These are phyloP conservation scores for Zygosaccharomyces kombuchaensis DNA, from an alignment of 805 yeast genomes.

Conservation along the genomic window DNA sequence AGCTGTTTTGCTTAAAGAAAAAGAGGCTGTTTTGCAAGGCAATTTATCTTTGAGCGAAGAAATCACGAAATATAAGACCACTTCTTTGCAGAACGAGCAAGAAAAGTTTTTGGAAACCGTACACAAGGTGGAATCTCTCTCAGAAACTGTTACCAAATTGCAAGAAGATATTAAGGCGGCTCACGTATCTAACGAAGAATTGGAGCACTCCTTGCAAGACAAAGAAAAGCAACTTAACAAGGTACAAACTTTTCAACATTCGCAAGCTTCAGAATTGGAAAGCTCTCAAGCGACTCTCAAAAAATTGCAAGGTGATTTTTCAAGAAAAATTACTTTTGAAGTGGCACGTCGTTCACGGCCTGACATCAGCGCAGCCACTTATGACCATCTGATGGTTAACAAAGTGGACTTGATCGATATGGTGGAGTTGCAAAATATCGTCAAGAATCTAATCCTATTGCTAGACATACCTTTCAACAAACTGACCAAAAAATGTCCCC, in stretches of 20 bases:
- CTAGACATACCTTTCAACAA: slow-evolving; percentile 34
- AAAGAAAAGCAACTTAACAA: slow-evolving; percentile 3
- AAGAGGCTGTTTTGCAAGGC: slow-evolving; percentile 5
- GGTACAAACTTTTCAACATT: neutral
- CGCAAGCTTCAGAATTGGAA: slow-evolving; percentile 5
- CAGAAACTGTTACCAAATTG: neutral
- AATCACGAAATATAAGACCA: slow-evolving; percentile 6
- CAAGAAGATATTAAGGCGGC: slow-evolving; percentile 7
- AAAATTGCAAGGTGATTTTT: slow-evolving; percentile 23
- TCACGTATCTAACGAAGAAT: slow-evolving; percentile 1
- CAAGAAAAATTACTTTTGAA: slow-evolving; percentile 23
- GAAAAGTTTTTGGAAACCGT: slow-evolving; percentile 8
- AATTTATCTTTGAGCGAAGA: slow-evolving; percentile 9
- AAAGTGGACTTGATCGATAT: slow-evolving; percentile 30
- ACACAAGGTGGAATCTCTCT: slow-evolving; percentile 5
- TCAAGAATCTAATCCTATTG: slow-evolving; percentile 34
- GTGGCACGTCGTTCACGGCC: slow-evolving; percentile 24
- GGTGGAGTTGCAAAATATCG: slow-evolving; percentile 34
- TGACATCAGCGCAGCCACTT: slow-evolving; percentile 22
- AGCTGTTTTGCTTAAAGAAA: slow-evolving; percentile 10
- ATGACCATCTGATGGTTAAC: slow-evolving; percentile 24
- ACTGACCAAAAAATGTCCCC: slow-evolving; percentile 26
- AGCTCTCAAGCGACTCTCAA: slow-evolving; percentile 1
- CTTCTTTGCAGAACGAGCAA: slow-evolving; percentile 7
- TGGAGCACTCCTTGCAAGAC: slow-evolving; percentile 4